phyloP scores from a whole-genome alignment of 2,329 filamentous ascomycete genomes.

The Aspergillus hiratsukae region DNA sequence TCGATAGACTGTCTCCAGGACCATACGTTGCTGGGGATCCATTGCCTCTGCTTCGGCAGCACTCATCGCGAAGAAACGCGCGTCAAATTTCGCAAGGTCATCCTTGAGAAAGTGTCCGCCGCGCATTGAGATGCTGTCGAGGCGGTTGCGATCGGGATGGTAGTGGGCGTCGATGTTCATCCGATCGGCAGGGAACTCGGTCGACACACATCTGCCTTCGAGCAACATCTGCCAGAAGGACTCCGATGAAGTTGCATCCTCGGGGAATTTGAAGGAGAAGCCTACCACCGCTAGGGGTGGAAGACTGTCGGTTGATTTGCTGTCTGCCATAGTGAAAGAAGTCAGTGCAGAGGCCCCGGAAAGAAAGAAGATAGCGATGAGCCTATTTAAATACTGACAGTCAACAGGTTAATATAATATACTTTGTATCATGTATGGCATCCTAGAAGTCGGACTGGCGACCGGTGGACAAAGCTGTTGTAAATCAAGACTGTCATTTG shows the following conservation, averaged over 20 bases:
- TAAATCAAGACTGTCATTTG: neutral
- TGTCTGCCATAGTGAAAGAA: neutral
- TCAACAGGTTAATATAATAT: neutral
- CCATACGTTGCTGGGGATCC: constrained; percentile 30
- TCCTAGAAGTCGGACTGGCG: neutral
- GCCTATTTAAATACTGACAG: neutral
- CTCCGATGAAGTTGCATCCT: constrained; percentile 14
- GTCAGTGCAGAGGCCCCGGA: neutral
- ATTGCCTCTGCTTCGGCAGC: constrained; percentile 23
- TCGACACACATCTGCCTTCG: constrained; percentile 14
- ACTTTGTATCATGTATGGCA: neutral
- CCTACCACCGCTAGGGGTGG: constrained; percentile 20
- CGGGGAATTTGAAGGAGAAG: constrained; percentile 16
- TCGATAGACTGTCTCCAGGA: constrained; percentile 27
- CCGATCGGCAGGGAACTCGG: constrained; percentile 20
- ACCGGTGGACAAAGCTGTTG: neutral
- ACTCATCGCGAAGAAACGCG: constrained; percentile 27
- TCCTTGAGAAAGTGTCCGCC: constrained; percentile 20
- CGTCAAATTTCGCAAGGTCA: constrained; percentile 27
- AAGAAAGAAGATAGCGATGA: neutral
- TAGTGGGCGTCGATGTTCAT: constrained; percentile 22
- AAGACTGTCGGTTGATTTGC: neutral
- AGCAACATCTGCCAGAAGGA: constrained; percentile 20
- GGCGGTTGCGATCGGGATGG: constrained; percentile 15
- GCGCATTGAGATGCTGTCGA: constrained; percentile 5